phyloP scores from a whole-genome alignment of 331 rosid species.

The Rhamnella rubrinervis region DNA sequence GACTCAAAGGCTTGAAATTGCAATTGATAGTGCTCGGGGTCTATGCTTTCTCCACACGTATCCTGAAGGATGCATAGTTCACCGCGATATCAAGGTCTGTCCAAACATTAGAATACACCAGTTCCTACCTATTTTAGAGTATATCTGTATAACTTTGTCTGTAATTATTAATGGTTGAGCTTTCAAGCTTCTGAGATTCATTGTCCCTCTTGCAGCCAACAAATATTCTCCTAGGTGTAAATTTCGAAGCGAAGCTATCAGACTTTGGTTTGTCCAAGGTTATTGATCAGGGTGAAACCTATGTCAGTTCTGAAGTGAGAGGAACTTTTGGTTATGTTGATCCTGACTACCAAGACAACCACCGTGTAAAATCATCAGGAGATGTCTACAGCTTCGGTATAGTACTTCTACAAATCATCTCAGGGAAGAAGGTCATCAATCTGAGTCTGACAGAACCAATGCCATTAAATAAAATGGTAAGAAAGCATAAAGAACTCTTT shows the following conservation, averaged over 20 bases:
- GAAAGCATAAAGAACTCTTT: not conserved
- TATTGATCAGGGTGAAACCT: slow-evolving; percentile 46
- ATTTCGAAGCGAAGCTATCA: slow-evolving; percentile 60
- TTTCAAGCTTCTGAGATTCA: not conserved
- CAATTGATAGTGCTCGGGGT: slow-evolving; percentile 23
- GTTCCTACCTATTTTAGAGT: too few species aligned
- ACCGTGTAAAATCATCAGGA: slow-evolving; percentile 48
- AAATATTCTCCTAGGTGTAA: slow-evolving; percentile 61
- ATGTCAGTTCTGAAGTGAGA: slow-evolving; percentile 64
- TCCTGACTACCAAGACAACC: slow-evolving; percentile 58
- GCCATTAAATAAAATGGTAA: slow-evolving; percentile 52
- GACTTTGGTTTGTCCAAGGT: slow-evolving; percentile 65
- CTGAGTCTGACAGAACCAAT: slow-evolving; percentile 54
- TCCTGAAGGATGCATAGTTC: slow-evolving; percentile 39
- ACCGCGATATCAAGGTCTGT: slow-evolving; percentile 35
- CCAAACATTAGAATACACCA: not conserved
- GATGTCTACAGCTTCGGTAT: slow-evolving; percentile 65
- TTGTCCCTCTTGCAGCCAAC: slow-evolving; percentile 47
- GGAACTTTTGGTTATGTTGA: slow-evolving; percentile 70
- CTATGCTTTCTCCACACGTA: slow-evolving; percentile 28
- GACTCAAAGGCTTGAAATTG: slow-evolving; percentile 34
- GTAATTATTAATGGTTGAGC: too few species aligned
- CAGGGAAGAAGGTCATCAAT: slow-evolving; percentile 57
- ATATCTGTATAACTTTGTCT: too few species aligned
- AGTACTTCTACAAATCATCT: slow-evolving; percentile 62